These are phyloP conservation scores for Capsella rubella DNA, from an alignment of 441 rosid species.

Conservation along the genomic window DNA sequence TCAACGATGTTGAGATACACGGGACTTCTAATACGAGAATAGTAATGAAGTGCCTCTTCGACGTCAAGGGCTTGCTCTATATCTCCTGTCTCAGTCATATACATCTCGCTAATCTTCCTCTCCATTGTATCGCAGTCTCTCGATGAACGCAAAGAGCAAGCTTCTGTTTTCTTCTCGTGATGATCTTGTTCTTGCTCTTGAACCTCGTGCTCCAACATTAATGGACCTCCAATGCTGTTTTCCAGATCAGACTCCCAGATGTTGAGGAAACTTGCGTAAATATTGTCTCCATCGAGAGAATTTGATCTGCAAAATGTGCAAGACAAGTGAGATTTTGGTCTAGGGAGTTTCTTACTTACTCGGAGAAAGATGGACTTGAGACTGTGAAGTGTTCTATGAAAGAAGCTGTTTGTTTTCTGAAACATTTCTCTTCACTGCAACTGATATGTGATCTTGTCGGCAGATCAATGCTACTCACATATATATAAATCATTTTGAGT, in stretches of 20 bases:
- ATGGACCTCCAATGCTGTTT: slow-evolving; percentile 30
- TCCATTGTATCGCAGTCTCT: slow-evolving; percentile 53
- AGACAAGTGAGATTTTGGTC: slow-evolving; percentile 59
- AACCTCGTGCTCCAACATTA: slow-evolving; percentile 39
- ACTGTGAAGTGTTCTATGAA: slow-evolving; percentile 59
- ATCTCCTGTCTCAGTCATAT: slow-evolving; percentile 71
- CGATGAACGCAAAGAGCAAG: slow-evolving; percentile 35
- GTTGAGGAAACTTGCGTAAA: slow-evolving; percentile 50
- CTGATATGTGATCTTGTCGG: slow-evolving; percentile 35
- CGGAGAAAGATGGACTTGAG: slow-evolving; percentile 58
- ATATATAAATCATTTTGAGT: slow-evolving; percentile 27
- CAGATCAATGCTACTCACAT: slow-evolving; percentile 24
- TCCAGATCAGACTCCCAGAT: slow-evolving; percentile 57
- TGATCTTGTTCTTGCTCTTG: slow-evolving; percentile 42
- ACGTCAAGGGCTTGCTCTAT: slow-evolving; percentile 84
- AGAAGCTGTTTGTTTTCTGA: slow-evolving; percentile 52
- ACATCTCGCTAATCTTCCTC: slow-evolving; percentile 76
- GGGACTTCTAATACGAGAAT: slow-evolving; percentile 82
- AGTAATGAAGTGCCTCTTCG: slow-evolving; percentile 93
- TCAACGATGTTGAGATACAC: slow-evolving; percentile 82
- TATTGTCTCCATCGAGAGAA: slow-evolving; percentile 45
- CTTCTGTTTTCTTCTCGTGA: slow-evolving; percentile 50
- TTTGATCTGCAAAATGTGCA: slow-evolving; percentile 50
- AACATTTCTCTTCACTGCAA: slow-evolving; percentile 39
- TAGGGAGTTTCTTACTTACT: slow-evolving; percentile 57